These are phyloP conservation scores for Mortierella sp. DNA, from an alignment of 371 early-diverging fungal genomes.

Conservation along the genomic window DNA sequence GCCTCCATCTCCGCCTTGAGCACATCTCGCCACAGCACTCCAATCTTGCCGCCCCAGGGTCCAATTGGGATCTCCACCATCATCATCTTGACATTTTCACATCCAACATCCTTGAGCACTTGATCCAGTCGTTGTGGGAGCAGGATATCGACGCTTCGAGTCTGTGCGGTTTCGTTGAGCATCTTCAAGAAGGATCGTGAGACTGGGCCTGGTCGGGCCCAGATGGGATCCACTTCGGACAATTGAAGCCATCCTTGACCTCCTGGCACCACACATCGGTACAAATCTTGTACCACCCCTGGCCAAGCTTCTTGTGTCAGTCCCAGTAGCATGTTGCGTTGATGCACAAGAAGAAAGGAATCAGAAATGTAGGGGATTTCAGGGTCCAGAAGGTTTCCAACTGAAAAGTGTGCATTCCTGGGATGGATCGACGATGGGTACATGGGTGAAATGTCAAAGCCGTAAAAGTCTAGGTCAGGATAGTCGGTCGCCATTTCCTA, in stretches of 20 bases:
- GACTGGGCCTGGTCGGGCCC: slow-evolving; percentile 59
- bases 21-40: slow-evolving; percentile 44
- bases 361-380: slow-evolving; percentile 60
- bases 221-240: slow-evolving; percentile 62
- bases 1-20: slow-evolving; percentile 52
- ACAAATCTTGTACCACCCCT: slow-evolving; percentile 43
- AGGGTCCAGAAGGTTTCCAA: slow-evolving; percentile 58
- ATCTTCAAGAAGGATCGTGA: slow-evolving; percentile 49
- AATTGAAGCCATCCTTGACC: slow-evolving; percentile 51
- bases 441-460: slow-evolving; percentile 64
- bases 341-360: slow-evolving; percentile 60
- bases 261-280: slow-evolving; percentile 34
- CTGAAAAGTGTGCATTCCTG: slow-evolving; percentile 59
- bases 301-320: slow-evolving; percentile 52
- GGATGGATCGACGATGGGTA: slow-evolving; percentile 68
- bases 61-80: slow-evolving; percentile 55
- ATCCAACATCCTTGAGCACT: slow-evolving; percentile 40
- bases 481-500: slow-evolving; percentile 53
- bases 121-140: slow-evolving; percentile 41
- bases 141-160: slow-evolving; percentile 37
- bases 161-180: slow-evolving; percentile 49
- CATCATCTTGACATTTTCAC: slow-evolving; percentile 49
- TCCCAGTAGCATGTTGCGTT: slow-evolving; percentile 53
- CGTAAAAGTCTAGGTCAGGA: slow-evolving; percentile 55
- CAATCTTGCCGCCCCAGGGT: slow-evolving; percentile 53